Percentiles rank a stretch among this genome's conserved stretches.
These are phyloP conservation scores for Echinosophora koreensis DNA, from an alignment of 306 rosid species.

Conservation along the genomic window DNA sequence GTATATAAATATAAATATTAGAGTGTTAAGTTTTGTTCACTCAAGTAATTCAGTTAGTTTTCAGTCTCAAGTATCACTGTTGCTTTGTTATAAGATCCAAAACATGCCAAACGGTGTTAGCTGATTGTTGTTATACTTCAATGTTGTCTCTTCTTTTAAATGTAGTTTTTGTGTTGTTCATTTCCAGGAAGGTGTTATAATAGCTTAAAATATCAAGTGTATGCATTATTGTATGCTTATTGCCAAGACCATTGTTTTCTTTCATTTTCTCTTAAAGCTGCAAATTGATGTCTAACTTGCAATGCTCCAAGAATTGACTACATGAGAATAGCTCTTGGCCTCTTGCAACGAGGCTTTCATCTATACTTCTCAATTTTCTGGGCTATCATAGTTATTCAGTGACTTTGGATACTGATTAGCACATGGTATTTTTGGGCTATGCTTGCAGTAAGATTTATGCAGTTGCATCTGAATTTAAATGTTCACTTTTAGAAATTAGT, in stretches of 20 bases:
- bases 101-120: slow-evolving; percentile 35
- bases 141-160: background rate
- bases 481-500: background rate
- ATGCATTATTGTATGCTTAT: background rate
- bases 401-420: slow-evolving; percentile 16
- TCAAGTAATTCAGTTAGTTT: too few relatives aligned
- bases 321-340: too few relatives aligned
- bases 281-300: too few relatives aligned
- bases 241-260: background rate
- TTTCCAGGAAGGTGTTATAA: slow-evolving; percentile 2
- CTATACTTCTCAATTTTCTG: background rate
- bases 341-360: too few relatives aligned
- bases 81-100: slow-evolving; percentile 16
- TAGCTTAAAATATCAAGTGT: background rate
- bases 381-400: slow-evolving; percentile 5
- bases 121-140: slow-evolving; percentile 1
- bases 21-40: too few relatives aligned
- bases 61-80: background rate
- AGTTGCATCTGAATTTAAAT: slow-evolving; percentile 16
- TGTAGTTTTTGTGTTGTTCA: slow-evolving; percentile 1
- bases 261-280: background rate
- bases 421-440: background rate
- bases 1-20: too few relatives aligned
- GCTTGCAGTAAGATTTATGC: background rate
- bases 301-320: too few relatives aligned